phyloP scores from a whole-genome alignment of 2,329 filamentous ascomycete genomes.

The Penicillium occitanis region DNA sequence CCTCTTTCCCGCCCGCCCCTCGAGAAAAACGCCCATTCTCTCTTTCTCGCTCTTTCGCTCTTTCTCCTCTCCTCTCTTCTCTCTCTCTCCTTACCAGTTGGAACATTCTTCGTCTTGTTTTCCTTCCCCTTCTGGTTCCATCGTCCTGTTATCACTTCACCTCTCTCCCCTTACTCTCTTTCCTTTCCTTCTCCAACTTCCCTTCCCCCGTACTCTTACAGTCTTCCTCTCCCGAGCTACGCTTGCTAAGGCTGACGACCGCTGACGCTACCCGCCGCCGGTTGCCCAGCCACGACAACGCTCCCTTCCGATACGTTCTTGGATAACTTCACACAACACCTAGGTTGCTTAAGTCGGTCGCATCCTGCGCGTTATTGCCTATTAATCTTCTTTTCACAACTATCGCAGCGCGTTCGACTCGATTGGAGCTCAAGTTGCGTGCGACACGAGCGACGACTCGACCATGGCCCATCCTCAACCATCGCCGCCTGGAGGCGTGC shows the following conservation, averaged over 20 bases:
- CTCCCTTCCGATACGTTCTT: constrained; percentile 1
- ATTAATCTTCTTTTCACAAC: not conserved
- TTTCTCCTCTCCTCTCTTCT: constrained; percentile 20
- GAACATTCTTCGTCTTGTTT: not conserved
- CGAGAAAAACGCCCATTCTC: constrained; percentile 27
- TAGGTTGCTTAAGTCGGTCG: not conserved
- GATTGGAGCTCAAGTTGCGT: not conserved
- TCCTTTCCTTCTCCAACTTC: not conserved
- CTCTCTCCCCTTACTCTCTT: not conserved
- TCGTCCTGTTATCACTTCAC: not conserved
- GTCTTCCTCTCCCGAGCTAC: not conserved
- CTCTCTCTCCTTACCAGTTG: constrained; percentile 5
- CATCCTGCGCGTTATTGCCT: not conserved
- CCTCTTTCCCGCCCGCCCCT: constrained; percentile 34
- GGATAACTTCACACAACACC: not conserved
- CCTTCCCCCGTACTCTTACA: constrained; percentile 13
- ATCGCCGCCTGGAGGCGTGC: constrained; percentile 74
- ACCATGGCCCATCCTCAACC: constrained; percentile 76
- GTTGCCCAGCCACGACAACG: constrained; percentile 5
- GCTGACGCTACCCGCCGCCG: constrained; percentile 12
- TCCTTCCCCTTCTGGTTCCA: not conserved
- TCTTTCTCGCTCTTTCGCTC: constrained; percentile 20
- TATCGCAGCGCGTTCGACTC: not conserved
- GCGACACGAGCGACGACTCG: not conserved
- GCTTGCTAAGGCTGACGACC: constrained; percentile 14